Percentiles rank a stretch among this genome's conserved stretches.
phyloP scores from a whole-genome alignment of 1,139 yeast genomes.

The Suhomyces bokatorum region DNA sequence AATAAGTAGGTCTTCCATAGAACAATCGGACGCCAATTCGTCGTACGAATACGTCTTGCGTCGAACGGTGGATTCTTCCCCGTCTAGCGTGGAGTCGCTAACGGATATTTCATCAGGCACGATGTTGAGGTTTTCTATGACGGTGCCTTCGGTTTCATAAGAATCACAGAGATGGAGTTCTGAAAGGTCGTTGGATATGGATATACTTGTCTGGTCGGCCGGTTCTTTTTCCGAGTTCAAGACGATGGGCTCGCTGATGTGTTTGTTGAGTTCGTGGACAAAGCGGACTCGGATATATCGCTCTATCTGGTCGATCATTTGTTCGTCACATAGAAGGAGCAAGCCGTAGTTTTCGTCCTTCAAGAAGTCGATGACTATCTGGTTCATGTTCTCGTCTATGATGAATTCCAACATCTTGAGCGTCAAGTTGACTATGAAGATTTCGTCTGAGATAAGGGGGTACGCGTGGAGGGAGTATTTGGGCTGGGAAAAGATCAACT shows the following conservation, averaged over 20 bases:
- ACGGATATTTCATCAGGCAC: conserved; percentile 5
- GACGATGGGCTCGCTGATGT: conserved; percentile 3
- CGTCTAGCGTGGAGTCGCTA: conserved; percentile 11
- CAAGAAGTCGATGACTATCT: conserved; percentile 27
- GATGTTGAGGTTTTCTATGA: conserved; percentile 5
- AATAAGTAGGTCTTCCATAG: conserved; percentile 25
- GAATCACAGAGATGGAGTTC: neutral
- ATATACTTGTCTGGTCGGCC: neutral
- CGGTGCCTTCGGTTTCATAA: conserved; percentile 3
- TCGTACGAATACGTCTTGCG: conserved; percentile 17
- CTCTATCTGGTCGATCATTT: conserved; percentile 31
- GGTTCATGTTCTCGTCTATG: conserved; percentile 14
- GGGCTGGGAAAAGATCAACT: conserved; percentile 11
- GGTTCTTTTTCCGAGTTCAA: neutral
- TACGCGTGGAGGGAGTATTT: conserved; percentile 7
- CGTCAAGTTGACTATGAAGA: conserved; percentile 36
- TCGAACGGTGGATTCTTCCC: conserved; percentile 8
- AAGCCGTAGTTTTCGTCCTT: conserved; percentile 37
- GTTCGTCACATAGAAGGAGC: conserved; percentile 31
- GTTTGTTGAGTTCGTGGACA: conserved; percentile 13
- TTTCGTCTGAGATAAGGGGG: conserved; percentile 21
- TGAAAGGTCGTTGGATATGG: neutral
- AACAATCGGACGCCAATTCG: conserved; percentile 24
- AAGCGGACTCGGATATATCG: conserved; percentile 26
- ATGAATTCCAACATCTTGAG: conserved; percentile 23